A percentile compares a stretch with the other conserved stretches of the same genome.
Evolutionary conservation across 1,139 yeast species (phyloP).

Genomic region (Ogataea hybrid): DNA sequence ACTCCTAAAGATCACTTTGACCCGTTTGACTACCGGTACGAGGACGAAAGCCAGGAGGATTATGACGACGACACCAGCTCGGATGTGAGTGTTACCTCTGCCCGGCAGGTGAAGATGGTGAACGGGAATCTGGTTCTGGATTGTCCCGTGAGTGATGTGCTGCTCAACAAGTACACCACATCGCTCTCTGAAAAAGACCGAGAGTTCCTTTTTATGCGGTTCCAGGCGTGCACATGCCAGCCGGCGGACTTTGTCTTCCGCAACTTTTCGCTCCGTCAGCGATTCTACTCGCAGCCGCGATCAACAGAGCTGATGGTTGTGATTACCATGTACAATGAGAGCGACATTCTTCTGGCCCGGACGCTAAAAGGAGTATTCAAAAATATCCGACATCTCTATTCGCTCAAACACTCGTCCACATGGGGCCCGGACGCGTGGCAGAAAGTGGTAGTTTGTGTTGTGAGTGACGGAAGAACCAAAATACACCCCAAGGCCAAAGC

Average conservation of each 20-base stretch:
- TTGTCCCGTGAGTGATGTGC: constrained; percentile 68
- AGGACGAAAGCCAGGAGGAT: constrained; percentile 19
- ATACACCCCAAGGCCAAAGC: constrained; percentile 64
- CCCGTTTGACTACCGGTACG: constrained; percentile 29
- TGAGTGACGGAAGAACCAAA: constrained; percentile 75
- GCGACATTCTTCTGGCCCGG: constrained; percentile 66
- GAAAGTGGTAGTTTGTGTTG: constrained; percentile 68
- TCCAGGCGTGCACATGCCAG: constrained; percentile 80
- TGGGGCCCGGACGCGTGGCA: constrained; percentile 88
- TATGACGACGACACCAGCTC: constrained; percentile 42
- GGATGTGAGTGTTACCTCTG: constrained; percentile 15
- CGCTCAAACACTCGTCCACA: constrained; percentile 53
- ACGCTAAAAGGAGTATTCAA: constrained; percentile 77
- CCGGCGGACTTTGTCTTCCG: constrained; percentile 60
- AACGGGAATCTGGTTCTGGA: constrained; percentile 75
- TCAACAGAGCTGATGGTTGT: constrained; percentile 72
- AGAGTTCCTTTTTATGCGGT: constrained; percentile 75
- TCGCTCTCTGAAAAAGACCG: constrained; percentile 50
- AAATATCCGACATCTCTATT: constrained; percentile 61
- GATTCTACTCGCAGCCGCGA: constrained; percentile 62
- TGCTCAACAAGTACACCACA: constrained; percentile 53
- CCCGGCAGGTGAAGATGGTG: constrained; percentile 41
- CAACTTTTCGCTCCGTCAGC: constrained; percentile 66
- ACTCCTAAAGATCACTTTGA: constrained; percentile 28
- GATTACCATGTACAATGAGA: constrained; percentile 80